Conservation (phyloP, 2,329 filamentous ascomycete genomes). For the Pseudogymnoascus sp. region DNA sequence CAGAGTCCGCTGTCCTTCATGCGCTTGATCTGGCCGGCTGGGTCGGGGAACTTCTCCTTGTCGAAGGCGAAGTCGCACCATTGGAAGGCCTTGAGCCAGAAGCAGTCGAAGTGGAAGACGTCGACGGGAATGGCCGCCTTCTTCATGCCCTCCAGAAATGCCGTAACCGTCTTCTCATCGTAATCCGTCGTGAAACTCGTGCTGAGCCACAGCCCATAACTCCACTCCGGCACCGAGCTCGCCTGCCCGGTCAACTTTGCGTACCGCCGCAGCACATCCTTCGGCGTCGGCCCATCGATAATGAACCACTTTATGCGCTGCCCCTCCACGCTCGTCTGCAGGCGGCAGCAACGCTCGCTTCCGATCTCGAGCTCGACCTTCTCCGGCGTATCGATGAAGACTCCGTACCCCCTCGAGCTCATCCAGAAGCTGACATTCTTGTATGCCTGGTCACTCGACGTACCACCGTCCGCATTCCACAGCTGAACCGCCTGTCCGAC, state of each 20-base stretch:
- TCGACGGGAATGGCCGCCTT: slow-evolving; percentile 47
- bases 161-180: slow-evolving; percentile 47
- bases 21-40: slow-evolving; percentile 43
- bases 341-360: slow-evolving; percentile 60
- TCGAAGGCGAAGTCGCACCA: slow-evolving; percentile 58
- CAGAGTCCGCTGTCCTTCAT: slow-evolving; percentile 41
- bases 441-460: slow-evolving; percentile 61
- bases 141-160: slow-evolving; percentile 50
- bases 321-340: slow-evolving; percentile 60
- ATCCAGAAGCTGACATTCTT: slow-evolving; percentile 65
- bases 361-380: slow-evolving; percentile 65
- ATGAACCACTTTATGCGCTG: slow-evolving; percentile 67
- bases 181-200: slow-evolving; percentile 59
- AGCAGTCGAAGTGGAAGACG: slow-evolving; percentile 56
- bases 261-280: slow-evolving; percentile 62
- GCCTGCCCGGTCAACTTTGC: slow-evolving; percentile 58
- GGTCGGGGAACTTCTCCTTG: slow-evolving; percentile 48
- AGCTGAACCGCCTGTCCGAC: slow-evolving; percentile 62
- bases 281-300: slow-evolving; percentile 62
- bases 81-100: slow-evolving; percentile 55
- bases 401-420: slow-evolving; percentile 64
- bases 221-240: slow-evolving; percentile 60
- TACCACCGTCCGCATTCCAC: slow-evolving; percentile 56
- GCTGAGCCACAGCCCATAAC: slow-evolving; percentile 67
- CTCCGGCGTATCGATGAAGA: slow-evolving; percentile 65